These are phyloP conservation scores for Elsinoe perseae DNA, from an alignment of 2,329 filamentous ascomycete species.

Conservation along the genomic window DNA sequence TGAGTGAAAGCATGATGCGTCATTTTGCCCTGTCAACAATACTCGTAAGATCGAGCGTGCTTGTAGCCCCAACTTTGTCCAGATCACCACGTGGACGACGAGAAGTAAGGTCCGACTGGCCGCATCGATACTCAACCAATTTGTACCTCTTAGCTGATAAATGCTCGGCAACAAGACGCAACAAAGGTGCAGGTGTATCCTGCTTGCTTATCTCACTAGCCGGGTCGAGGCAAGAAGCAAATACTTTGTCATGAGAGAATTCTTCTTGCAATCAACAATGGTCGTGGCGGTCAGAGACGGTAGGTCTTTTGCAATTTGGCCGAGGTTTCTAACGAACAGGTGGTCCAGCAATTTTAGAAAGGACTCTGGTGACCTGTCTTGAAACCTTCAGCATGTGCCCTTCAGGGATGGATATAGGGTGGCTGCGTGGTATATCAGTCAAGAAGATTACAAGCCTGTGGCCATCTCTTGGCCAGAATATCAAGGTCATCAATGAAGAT, in stretches of 20 bases:
- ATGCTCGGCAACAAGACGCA: too few species aligned
- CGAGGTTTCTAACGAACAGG: background rate
- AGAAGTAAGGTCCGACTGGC: too few species aligned
- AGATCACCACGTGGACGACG: too few species aligned
- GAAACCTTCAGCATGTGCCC: background rate
- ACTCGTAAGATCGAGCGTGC: background rate
- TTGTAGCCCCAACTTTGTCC: too few species aligned
- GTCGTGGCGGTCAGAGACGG: background rate
- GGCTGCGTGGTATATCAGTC: background rate
- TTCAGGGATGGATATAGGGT: background rate
- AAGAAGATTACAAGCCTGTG: background rate
- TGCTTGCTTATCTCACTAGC: too few species aligned
- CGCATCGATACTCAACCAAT: too few species aligned
- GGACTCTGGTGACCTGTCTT: slow-evolving; percentile 2
- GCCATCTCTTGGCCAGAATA: background rate
- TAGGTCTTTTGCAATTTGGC: background rate
- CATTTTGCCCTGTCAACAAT: background rate
- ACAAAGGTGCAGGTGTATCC: too few species aligned
- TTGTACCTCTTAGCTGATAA: too few species aligned
- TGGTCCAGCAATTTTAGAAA: background rate
- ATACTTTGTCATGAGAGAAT: too few species aligned
- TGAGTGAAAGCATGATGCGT: background rate
- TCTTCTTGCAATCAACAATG: background rate
- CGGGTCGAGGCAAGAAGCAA: too few species aligned
- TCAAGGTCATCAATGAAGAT: background rate